Conservation (phyloP, 192 early-diverging fungal genomes). For the Gigaspora rosea region DNA sequence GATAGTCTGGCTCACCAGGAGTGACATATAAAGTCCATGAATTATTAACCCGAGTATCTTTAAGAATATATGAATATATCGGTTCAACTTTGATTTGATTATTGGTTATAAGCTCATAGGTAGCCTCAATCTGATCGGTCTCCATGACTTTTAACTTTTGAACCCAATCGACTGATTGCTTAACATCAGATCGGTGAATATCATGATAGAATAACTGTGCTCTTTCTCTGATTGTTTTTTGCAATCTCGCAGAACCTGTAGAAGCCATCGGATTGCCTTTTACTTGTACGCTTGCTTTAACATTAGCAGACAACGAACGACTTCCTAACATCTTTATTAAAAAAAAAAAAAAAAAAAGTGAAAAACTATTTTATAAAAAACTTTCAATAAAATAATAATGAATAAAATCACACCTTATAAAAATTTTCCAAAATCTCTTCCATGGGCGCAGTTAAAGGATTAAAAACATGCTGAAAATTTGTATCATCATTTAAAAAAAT, state of each 20-base stretch:
- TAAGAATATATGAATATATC: slow-evolving; percentile 61
- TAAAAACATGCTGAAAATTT: slow-evolving; percentile 70
- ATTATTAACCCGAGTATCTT: slow-evolving; percentile 39
- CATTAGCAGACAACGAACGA: slow-evolving; percentile 64
- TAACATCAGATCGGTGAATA: slow-evolving; percentile 46
- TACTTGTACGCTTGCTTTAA: slow-evolving; percentile 53
- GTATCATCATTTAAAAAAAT: slow-evolving; percentile 84
- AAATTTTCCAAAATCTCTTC: slow-evolving; percentile 72
- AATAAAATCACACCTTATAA: slow-evolving; percentile 42
- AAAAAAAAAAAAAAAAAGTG: not conserved
- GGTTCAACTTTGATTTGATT: slow-evolving; percentile 49
- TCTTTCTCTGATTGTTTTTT: slow-evolving; percentile 69
- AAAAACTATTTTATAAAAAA: not conserved
- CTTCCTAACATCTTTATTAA: slow-evolving; percentile 55
- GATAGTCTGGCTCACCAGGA: slow-evolving; percentile 46
- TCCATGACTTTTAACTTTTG: slow-evolving; percentile 69
- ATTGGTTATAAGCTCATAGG: slow-evolving; percentile 42
- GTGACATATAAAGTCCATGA: slow-evolving; percentile 45
- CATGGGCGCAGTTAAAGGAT: slow-evolving; percentile 70
- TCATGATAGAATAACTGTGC: slow-evolving; percentile 79
- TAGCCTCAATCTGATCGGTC: slow-evolving; percentile 65
- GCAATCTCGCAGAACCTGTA: slow-evolving; percentile 49
- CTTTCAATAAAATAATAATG: not conserved
- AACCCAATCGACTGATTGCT: slow-evolving; percentile 54
- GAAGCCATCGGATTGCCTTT: slow-evolving; percentile 53